phyloP scores from a whole-genome alignment of 352 stramenopile species.

The Phytophthora europaea region DNA sequence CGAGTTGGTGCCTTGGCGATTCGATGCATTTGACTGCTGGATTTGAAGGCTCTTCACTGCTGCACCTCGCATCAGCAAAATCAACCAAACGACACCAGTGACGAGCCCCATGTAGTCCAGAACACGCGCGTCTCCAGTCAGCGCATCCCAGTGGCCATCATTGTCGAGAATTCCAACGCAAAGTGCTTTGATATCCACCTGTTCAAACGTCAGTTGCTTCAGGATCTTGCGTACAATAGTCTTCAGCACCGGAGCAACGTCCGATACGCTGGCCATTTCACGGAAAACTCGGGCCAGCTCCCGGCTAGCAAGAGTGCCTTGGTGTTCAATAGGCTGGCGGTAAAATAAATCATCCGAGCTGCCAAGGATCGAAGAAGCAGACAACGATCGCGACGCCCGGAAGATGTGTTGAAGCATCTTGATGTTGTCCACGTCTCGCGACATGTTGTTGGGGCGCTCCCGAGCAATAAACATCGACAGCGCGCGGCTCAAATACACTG shows the following conservation, averaged over 20 bases:
- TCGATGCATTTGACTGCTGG: conserved; percentile 67
- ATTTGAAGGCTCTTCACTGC: conserved; percentile 91
- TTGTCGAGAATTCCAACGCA: conserved; percentile 84
- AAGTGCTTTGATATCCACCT: conserved; percentile 84
- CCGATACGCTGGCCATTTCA: conserved; percentile 75
- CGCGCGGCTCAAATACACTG: conserved; percentile 74
- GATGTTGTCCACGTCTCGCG: conserved; percentile 90
- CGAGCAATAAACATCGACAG: conserved; percentile 77
- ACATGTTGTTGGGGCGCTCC: conserved; percentile 85
- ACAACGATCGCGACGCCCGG: conserved; percentile 57
- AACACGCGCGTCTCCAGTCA: conserved; percentile 68
- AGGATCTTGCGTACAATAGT: conserved; percentile 88
- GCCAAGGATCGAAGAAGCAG: conserved; percentile 40
- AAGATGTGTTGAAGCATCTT: conserved; percentile 93
- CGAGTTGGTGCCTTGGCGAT: conserved; percentile 44
- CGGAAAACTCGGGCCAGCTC: conserved; percentile 84
- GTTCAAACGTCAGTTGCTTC: conserved; percentile 85
- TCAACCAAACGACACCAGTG: conserved; percentile 79
- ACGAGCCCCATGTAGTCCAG: conserved; percentile 87
- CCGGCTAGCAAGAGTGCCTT: conserved; percentile 69
- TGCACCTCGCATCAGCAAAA: conserved; percentile 79
- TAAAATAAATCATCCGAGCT: conserved; percentile 74
- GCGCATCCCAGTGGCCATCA: conserved; percentile 75
- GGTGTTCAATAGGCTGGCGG: conserved; percentile 57
- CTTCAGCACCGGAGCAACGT: conserved; percentile 87